Evolutionary conservation across 2,329 filamentous ascomycete species (phyloP).

Genomic region (Dryadomyces quercivorus): DNA sequence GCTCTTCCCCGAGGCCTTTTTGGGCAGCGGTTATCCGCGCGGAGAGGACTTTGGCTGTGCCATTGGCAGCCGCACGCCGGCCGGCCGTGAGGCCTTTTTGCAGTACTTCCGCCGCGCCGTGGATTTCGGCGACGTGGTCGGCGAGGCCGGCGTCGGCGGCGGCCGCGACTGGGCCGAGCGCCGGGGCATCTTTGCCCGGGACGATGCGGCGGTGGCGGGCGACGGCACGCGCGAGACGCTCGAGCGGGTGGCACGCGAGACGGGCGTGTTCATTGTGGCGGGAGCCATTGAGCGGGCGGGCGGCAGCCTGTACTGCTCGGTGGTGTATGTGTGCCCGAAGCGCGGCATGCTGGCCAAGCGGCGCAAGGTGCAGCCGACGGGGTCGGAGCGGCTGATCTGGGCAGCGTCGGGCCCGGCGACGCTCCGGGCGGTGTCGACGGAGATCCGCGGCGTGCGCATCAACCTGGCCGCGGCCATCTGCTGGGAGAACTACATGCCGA

Average conservation of each 20-base stretch:
- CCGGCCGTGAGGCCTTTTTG: conserved; percentile 71
- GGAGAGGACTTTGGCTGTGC: conserved; percentile 65
- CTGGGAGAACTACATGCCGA: conserved; percentile 95
- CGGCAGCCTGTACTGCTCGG: conserved; percentile 74
- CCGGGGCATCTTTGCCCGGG: conserved; percentile 5
- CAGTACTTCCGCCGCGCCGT: conserved; percentile 67
- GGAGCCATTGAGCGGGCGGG: conserved; percentile 71
- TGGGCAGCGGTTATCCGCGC: conserved; percentile 75
- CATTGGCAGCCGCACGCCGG: conserved; percentile 54
- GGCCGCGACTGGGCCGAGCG: conserved; percentile 55
- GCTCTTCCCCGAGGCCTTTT: conserved; percentile 82
- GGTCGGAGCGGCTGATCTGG: conserved; percentile 74
- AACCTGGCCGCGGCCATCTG: conserved; percentile 83
- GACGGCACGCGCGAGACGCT: conserved; percentile 64
- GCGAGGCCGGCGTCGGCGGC: conserved; percentile 46
- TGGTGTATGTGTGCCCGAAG: conserved; percentile 67
- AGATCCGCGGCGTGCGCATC: conserved; percentile 65
- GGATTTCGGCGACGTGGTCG: conserved; percentile 69
- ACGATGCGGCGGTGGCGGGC: conserved; percentile 27
- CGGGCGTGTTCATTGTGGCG: conserved; percentile 69
- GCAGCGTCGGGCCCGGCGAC: conserved; percentile 72
- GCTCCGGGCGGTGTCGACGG: conserved; percentile 65
- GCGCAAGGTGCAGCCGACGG: conserved; percentile 88
- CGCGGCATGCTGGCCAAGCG: conserved; percentile 70
- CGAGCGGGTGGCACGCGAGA: conserved; percentile 62